phyloP scores from a whole-genome alignment of 768 basidiomycete species.

The Pluteus cervinus region DNA sequence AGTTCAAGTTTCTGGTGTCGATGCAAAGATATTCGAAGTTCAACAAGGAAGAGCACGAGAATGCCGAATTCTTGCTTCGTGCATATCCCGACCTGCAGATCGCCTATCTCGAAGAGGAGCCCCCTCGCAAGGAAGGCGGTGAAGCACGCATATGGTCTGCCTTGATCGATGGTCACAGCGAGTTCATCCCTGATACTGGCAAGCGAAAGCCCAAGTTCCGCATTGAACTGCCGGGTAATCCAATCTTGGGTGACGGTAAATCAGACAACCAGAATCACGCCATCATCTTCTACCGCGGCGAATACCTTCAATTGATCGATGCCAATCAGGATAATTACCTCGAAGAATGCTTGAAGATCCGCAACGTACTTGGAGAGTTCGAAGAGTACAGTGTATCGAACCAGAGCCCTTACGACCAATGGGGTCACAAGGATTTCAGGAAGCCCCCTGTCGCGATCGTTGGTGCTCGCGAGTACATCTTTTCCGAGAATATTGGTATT shows the following conservation, averaged over 20 bases:
- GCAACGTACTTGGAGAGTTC: conserved; percentile 96
- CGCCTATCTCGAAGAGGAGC: conserved; percentile 96
- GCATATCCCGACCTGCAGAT: conserved; percentile 99
- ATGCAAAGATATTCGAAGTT: conserved; percentile 99
- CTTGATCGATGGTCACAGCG: conserved; percentile 96
- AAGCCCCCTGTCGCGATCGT: conserved; percentile 92
- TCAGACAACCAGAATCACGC: conserved; percentile 99
- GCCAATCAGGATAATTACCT: conserved; percentile 99
- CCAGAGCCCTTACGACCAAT: conserved; percentile 90
- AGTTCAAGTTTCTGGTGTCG: conserved; percentile 98
- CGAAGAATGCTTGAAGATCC: conserved; percentile 98
- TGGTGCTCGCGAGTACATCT: conserved; percentile 98
- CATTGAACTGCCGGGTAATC: conserved; percentile 97
- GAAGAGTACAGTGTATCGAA: conserved; percentile 84
- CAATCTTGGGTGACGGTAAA: conserved; percentile 98
- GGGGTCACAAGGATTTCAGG: conserved; percentile 84
- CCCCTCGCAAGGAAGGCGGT: conserved; percentile 88
- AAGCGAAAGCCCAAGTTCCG: conserved; percentile 94
- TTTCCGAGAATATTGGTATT: conserved; percentile 99
- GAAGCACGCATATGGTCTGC: conserved; percentile 94
- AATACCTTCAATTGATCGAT: conserved; percentile 98
- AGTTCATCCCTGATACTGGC: conserved; percentile 86
- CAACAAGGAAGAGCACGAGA: conserved; percentile 99
- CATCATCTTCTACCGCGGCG: conserved; percentile 98
- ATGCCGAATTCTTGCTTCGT: conserved; percentile 94